Percentiles rank a stretch among this genome's conserved stretches.
Evolutionary conservation across 345 rosid genomes (phyloP).

Genomic region (Aurinia saxatilis): DNA sequence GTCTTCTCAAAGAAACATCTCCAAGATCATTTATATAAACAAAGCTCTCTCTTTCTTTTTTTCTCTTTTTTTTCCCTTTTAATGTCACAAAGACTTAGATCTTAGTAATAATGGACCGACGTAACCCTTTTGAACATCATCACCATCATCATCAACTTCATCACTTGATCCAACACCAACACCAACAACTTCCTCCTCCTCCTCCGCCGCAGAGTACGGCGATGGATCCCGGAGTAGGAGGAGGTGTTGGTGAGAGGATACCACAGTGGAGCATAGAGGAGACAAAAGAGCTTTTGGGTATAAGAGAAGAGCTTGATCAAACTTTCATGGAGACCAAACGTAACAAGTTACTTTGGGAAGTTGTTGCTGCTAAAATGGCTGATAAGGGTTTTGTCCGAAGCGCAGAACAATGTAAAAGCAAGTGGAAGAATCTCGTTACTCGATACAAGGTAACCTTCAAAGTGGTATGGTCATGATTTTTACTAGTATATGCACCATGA

Average conservation of each 20-base stretch:
- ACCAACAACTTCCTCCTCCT: constrained; percentile 37
- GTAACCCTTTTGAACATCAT: constrained; percentile 37
- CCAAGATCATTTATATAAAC: too few relatives aligned
- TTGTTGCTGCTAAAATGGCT: constrained; percentile 62
- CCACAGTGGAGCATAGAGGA: constrained; percentile 96
- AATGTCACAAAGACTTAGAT: constrained; percentile 11
- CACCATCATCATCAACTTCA: constrained; percentile 38
- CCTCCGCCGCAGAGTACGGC: constrained; percentile 33
- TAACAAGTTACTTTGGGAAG: constrained; percentile 88
- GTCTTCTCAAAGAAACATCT: constrained; percentile 9
- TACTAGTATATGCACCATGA: neutral
- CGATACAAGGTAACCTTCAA: constrained; percentile 68
- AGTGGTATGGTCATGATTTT: too few relatives aligned
- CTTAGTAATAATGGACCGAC: constrained; percentile 39
- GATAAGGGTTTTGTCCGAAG: constrained; percentile 80
- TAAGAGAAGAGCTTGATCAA: constrained; percentile 84
- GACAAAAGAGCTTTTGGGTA: constrained; percentile 73
- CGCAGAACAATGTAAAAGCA: constrained; percentile 98
- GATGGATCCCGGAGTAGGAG: constrained; percentile 20
- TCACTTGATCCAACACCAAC: constrained; percentile 35
- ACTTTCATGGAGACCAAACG: constrained; percentile 93
- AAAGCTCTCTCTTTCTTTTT: too few relatives aligned
- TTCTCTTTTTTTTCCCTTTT: neutral
- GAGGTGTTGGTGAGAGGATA: constrained; percentile 46
- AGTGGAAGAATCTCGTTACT: constrained; percentile 96